A percentile compares a stretch with the other conserved stretches of the same genome.
phyloP scores from a whole-genome alignment of 306 rosid genomes.

The Leucaena leucocephala region DNA sequence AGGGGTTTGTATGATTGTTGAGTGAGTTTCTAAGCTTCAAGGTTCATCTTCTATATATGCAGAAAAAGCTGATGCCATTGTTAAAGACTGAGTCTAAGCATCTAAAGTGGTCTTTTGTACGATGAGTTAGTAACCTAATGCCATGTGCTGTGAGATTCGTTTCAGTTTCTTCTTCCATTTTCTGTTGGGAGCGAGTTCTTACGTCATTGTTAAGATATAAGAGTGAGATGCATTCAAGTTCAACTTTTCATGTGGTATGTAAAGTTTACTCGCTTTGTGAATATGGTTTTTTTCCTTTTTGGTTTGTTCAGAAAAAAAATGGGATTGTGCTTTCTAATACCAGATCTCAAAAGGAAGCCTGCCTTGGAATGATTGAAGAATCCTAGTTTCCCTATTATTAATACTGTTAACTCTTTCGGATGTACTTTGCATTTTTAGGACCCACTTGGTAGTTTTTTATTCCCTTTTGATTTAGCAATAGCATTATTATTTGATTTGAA shows the following conservation, averaged over 20 bases:
- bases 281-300: background rate
- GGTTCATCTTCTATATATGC: slow-evolving; percentile 42
- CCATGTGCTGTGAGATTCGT: slow-evolving; percentile 8
- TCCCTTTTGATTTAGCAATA: background rate
- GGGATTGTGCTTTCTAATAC: background rate
- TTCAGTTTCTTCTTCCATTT: background rate
- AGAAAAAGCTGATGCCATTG: background rate
- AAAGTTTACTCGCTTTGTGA: background rate
- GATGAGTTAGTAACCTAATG: background rate
- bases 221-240: background rate
- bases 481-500: background rate
- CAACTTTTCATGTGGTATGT: background rate
- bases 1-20: background rate
- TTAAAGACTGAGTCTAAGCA: slow-evolving; percentile 1
- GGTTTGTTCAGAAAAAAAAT: background rate
- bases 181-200: background rate
- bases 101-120: background rate
- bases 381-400: background rate
- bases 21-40: slow-evolving; percentile 24
- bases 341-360: background rate
- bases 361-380: background rate
- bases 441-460: background rate
- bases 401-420: background rate
- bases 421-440: background rate
- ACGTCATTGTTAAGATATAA: background rate